Conservation (phyloP, 2,329 filamentous ascomycete species). For the Monosporascus cannonballus region DNA sequence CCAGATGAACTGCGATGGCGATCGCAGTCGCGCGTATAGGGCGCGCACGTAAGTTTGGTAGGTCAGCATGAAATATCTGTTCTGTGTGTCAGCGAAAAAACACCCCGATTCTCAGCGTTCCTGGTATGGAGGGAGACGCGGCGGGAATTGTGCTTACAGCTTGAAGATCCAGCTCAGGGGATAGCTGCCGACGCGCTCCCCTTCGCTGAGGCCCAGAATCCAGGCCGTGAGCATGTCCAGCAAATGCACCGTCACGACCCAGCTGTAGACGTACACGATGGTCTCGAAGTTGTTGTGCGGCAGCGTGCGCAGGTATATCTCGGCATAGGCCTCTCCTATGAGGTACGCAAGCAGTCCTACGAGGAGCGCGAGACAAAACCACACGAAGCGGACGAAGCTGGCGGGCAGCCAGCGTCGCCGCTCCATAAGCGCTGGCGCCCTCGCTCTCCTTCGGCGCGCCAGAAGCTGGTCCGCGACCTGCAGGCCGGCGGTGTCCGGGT, state of each 20-base stretch:
- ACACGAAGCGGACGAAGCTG: conserved; percentile 62
- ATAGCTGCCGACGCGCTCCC: conserved; percentile 62
- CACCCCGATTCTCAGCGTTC: background rate
- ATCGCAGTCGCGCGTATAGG: conserved; percentile 61
- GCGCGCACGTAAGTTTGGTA: conserved; percentile 68
- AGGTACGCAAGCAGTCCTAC: conserved; percentile 61
- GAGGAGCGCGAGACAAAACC: conserved; percentile 60
- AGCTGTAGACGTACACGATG: conserved; percentile 64
- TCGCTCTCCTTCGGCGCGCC: background rate
- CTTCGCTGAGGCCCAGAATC: conserved; percentile 60
- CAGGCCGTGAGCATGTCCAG: conserved; percentile 60
- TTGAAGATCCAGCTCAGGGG: conserved; percentile 68
- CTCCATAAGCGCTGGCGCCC: conserved; percentile 33
- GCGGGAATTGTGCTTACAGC: conserved; percentile 38
- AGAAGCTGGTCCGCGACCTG: conserved; percentile 15
- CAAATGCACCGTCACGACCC: conserved; percentile 60
- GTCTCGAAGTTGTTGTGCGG: conserved; percentile 62
- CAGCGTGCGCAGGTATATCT: conserved; percentile 61
- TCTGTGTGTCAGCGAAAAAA: conserved; percentile 7
- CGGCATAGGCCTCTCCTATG: conserved; percentile 62
- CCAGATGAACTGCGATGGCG: conserved; percentile 57
- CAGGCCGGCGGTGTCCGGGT: conserved; percentile 27
- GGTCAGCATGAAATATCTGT: conserved; percentile 59
- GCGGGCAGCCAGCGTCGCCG: conserved; percentile 54
- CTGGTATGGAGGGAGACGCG: conserved; percentile 1